Percentiles rank a stretch among this genome's conserved stretches.
Evolutionary conservation across 306 rosid genomes (phyloP).

Genomic region (Cyclanthera cordifolia): DNA sequence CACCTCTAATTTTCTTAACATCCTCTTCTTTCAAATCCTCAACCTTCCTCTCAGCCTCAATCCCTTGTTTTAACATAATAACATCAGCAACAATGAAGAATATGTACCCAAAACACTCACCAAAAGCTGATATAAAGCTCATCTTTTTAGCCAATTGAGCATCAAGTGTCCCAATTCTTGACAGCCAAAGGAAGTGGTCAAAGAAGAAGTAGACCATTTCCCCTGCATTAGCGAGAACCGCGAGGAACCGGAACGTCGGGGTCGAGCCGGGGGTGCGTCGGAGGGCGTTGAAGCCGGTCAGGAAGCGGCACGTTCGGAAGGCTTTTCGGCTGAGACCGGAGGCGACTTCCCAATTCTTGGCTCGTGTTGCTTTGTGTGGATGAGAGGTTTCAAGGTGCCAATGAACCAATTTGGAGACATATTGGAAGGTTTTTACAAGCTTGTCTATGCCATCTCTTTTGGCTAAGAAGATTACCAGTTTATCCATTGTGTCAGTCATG

Average conservation of each 20-base stretch:
- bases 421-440: constrained; percentile 89
- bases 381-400: constrained; percentile 48
- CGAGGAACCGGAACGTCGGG: constrained; percentile 33
- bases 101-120: constrained; percentile 78
- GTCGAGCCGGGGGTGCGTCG: constrained; percentile 58
- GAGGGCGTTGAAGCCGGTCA: constrained; percentile 66
- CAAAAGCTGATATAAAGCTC: constrained; percentile 82
- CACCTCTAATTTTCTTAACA: constrained; percentile 43
- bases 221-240: constrained; percentile 61
- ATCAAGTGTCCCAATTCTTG: constrained; percentile 70
- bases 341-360: constrained; percentile 77
- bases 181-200: constrained; percentile 84
- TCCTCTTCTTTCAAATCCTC: constrained; percentile 18
- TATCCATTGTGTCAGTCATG: constrained; percentile 78
- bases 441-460: constrained; percentile 98
- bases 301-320: constrained; percentile 65
- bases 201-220: constrained; percentile 92
- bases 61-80: constrained; percentile 43
- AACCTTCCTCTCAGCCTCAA: constrained; percentile 44
- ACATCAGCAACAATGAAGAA: constrained; percentile 69
- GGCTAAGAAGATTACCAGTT: constrained; percentile 74
- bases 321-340: constrained; percentile 85
- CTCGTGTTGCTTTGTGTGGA: constrained; percentile 36
- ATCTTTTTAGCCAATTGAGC: constrained; percentile 38
- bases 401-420: constrained; percentile 73